These are phyloP conservation scores for Suhomyces maxii DNA, from an alignment of 1,139 yeast species.

Conservation along the genomic window DNA sequence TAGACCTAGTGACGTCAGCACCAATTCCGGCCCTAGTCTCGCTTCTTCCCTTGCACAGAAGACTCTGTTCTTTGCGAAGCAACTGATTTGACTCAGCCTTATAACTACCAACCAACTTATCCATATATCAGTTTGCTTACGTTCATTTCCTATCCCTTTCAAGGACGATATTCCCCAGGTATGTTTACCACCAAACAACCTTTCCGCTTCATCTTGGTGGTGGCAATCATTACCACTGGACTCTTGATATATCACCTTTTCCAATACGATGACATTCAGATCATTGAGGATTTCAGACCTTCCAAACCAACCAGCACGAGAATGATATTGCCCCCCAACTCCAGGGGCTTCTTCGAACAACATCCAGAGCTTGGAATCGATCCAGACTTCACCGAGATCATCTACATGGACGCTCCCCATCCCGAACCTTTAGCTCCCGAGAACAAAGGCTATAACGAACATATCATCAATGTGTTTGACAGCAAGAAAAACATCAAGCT, in stretches of 20 bases:
- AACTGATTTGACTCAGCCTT: no score
- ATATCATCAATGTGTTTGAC: slow-evolving; percentile 10
- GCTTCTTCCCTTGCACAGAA: no score
- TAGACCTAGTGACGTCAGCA: no score
- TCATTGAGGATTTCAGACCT: neutral
- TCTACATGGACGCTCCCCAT: neutral
- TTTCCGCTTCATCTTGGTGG: slow-evolving; percentile 5
- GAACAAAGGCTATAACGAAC: slow-evolving; percentile 4
- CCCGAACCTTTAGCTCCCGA: slow-evolving; percentile 3
- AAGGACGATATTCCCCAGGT: neutral
- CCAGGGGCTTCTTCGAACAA: neutral
- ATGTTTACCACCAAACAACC: slow-evolving; percentile 2
- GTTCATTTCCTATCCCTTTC: no score
- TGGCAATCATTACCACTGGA: slow-evolving; percentile 6
- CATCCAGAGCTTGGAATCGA: slow-evolving; percentile 2
- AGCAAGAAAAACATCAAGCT: slow-evolving; percentile 8
- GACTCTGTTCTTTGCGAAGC: no score
- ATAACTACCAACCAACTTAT: no score
- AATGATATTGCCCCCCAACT: slow-evolving; percentile 4
- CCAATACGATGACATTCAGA: slow-evolving; percentile 3
- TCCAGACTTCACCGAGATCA: neutral
- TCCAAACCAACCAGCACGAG: neutral
- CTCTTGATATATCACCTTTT: slow-evolving; percentile 6
- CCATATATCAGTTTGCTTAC: no score
- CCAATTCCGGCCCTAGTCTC: no score